phyloP scores from a whole-genome alignment of 192 early-diverging fungal species.

The Jimgerdemannia flammicorona region DNA sequence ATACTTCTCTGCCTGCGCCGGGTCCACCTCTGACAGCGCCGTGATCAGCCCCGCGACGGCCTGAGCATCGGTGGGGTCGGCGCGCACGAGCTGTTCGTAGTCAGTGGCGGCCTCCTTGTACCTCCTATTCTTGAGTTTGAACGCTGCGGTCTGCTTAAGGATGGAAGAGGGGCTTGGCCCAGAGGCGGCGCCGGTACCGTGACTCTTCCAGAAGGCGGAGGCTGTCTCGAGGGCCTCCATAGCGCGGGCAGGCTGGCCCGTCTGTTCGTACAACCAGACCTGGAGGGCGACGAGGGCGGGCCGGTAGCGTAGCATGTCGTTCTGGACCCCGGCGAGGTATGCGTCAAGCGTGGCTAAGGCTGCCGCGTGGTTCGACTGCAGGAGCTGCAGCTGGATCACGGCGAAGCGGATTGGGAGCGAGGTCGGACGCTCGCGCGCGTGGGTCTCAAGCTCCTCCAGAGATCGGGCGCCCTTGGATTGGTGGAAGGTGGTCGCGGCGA shows the following conservation, averaged over 20 bases:
- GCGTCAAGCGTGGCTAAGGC: conserved; percentile 45
- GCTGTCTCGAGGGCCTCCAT: conserved; percentile 54
- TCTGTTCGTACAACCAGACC: conserved; percentile 69
- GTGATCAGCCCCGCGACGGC: conserved; percentile 64
- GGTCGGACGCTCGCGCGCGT: conserved; percentile 26
- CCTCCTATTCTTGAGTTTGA: conserved; percentile 57
- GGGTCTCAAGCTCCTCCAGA: conserved; percentile 49
- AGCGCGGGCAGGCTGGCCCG: conserved; percentile 53
- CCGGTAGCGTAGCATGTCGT: conserved; percentile 27
- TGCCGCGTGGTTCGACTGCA: conserved; percentile 38
- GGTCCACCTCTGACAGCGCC: conserved; percentile 59
- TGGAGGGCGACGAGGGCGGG: conserved; percentile 66
- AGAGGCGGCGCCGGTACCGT: conserved; percentile 9
- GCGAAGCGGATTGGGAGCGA: conserved; percentile 59
- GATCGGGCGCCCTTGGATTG: conserved; percentile 57
- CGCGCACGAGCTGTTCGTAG: conserved; percentile 65
- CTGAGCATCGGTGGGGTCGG: conserved; percentile 58
- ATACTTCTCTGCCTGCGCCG: conserved; percentile 61
- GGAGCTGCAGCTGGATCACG: conserved; percentile 55
- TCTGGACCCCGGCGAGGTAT: conserved; percentile 31
- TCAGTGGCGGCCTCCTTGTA: conserved; percentile 61
- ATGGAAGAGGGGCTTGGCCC: conserved; percentile 31
- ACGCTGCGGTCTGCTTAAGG: conserved; percentile 62
- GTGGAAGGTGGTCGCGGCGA: conserved; percentile 47
- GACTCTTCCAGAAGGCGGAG: conserved; percentile 50